These are phyloP conservation scores for Microbotryomycetes sp. DNA, from an alignment of 1,284 basidiomycete genomes.

Conservation along the genomic window DNA sequence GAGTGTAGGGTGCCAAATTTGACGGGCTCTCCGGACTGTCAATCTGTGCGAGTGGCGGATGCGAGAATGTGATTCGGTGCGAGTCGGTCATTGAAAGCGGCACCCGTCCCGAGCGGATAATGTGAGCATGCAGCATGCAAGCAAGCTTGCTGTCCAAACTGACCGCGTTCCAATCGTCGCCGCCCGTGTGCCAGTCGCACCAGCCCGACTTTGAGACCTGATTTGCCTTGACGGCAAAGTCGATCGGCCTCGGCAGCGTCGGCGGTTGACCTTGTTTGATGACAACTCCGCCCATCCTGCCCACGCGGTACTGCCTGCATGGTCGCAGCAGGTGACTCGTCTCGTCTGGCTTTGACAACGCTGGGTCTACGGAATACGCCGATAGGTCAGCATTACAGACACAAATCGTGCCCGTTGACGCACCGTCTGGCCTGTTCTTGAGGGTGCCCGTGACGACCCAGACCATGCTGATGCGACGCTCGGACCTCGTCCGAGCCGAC, in stretches of 20 bases:
- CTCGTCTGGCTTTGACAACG: neutral
- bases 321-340: conserved; percentile 23
- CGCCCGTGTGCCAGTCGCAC: conserved; percentile 5
- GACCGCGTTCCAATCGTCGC: conserved; percentile 10
- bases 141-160: neutral
- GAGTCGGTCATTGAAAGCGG: neutral
- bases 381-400: too few relatives aligned
- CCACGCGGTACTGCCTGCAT: conserved; percentile 13
- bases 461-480: conserved; percentile 23
- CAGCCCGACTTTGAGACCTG: conserved; percentile 16
- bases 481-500: too few relatives aligned
- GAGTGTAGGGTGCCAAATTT: conserved; percentile 19
- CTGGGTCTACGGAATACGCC: too few relatives aligned
- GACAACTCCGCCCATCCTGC: conserved; percentile 6
- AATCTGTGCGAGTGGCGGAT: neutral
- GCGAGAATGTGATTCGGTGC: neutral
- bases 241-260: conserved; percentile 7
- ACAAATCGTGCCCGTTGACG: too few relatives aligned
- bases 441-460: conserved; percentile 22
- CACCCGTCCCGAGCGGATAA: too few relatives aligned
- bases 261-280: too few relatives aligned
- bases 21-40: conserved; percentile 4
- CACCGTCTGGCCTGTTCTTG: neutral
- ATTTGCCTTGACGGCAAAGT: conserved; percentile 17
- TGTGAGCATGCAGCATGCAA: neutral